Evolutionary conservation across 2,329 filamentous ascomycete species (phyloP).

Genomic region (Paecilomyces variotii): DNA sequence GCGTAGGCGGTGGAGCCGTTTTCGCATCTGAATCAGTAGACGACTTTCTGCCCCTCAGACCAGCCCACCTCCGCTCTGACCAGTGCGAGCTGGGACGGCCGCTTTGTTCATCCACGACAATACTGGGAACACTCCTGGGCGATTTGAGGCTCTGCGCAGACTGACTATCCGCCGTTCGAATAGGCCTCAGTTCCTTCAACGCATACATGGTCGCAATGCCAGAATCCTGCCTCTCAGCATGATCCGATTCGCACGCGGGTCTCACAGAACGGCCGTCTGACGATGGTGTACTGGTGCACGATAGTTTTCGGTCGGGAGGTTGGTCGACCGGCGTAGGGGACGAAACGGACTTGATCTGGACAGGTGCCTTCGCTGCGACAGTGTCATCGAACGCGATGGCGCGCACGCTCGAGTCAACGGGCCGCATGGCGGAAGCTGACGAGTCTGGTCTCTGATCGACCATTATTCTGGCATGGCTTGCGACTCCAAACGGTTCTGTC

Average conservation of each 20-base stretch:
- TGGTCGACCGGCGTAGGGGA: conserved; percentile 16
- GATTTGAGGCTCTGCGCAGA: conserved; percentile 21
- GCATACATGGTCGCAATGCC: conserved; percentile 6
- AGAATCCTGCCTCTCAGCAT: conserved; percentile 6
- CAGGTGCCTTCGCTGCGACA: conserved; percentile 13
- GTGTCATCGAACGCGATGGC: conserved; percentile 21
- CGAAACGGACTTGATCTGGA: conserved; percentile 21
- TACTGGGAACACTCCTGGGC: conserved; percentile 31
- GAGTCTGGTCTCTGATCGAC: conserved; percentile 21
- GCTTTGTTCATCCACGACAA: conserved; percentile 28
- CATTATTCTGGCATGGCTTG: conserved; percentile 32
- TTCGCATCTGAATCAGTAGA: conserved; percentile 26
- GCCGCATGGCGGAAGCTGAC: conserved; percentile 18
- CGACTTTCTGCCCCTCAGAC: conserved; percentile 25
- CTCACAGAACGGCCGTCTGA: conserved; percentile 13
- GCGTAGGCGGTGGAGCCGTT: conserved; percentile 21
- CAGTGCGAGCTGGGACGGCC: conserved; percentile 33
- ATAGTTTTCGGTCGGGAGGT: conserved; percentile 12
- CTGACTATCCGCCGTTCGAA: conserved; percentile 11
- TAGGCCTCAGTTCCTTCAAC: conserved; percentile 9
- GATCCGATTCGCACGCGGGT: conserved; percentile 15
- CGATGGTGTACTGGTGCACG: neutral
- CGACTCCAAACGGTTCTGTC: conserved; percentile 3
- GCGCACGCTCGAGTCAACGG: conserved; percentile 16
- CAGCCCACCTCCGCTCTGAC: conserved; percentile 37